phyloP scores from a whole-genome alignment of 495 filamentous ascomycete species.

The Neurospora sp. region DNA sequence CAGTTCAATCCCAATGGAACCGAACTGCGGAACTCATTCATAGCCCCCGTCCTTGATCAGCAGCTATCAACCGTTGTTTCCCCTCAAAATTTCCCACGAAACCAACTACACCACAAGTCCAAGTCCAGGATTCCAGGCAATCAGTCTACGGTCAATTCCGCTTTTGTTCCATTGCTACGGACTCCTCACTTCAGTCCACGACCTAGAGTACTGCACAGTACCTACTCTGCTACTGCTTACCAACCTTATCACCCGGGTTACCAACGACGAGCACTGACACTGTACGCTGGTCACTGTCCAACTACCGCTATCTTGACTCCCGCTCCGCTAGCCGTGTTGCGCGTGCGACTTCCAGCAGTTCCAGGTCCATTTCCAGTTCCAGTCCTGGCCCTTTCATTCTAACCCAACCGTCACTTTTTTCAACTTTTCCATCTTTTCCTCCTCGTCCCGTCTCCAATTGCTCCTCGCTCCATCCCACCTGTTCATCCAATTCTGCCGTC shows the following conservation, averaged over 20 bases:
- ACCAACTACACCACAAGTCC: neutral
- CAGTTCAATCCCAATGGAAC: neutral
- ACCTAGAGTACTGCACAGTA: neutral
- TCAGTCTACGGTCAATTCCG: neutral
- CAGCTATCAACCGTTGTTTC: conserved; percentile 19
- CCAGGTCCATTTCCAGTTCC: conserved; percentile 1
- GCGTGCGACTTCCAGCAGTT: neutral
- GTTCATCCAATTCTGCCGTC: neutral
- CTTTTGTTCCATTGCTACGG: neutral
- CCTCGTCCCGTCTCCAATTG: neutral
- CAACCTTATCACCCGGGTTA: neutral
- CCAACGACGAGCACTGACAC: neutral
- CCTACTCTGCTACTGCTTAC: neutral
- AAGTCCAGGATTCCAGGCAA: neutral
- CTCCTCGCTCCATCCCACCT: neutral
- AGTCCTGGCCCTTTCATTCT: neutral
- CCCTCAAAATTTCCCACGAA: conserved; percentile 22
- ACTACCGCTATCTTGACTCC: neutral
- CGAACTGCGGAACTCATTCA: neutral
- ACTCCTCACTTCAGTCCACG: neutral
- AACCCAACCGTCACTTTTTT: neutral
- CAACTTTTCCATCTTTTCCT: neutral
- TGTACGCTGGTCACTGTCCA: neutral
- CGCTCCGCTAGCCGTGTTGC: neutral
- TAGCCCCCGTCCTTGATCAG: neutral